Evolutionary conservation across 73 alveolate species (phyloP).

Genomic region (Symbiodinium pilosum): DNA sequence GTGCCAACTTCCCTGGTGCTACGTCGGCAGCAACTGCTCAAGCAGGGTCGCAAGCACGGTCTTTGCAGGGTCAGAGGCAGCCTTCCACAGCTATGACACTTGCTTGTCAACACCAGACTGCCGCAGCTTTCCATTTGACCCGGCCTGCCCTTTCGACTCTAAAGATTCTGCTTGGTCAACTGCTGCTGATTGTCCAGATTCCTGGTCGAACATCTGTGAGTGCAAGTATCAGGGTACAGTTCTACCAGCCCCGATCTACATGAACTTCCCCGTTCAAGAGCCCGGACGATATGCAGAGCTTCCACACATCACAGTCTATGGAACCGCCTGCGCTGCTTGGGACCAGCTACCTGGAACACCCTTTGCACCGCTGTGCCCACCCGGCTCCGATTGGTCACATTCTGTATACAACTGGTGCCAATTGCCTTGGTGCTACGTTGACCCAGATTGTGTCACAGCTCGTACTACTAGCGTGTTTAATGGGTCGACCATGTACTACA

Average conservation of each 20-base stretch:
- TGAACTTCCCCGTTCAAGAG: not conserved
- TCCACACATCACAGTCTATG: not conserved
- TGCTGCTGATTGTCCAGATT: not conserved
- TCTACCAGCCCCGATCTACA: not conserved
- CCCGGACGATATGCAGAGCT: not conserved
- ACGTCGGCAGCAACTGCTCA: conserved; percentile 2
- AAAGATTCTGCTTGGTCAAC: not conserved
- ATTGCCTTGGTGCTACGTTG: conserved; percentile 8
- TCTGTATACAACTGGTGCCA: conserved; percentile 9
- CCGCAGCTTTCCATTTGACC: not conserved
- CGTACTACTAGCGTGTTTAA: not conserved
- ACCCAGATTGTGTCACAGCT: not conserved
- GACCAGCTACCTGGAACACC: not conserved
- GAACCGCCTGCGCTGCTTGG: conserved; percentile 13
- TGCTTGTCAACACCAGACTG: conserved; percentile 16
- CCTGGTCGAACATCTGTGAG: conserved; percentile 5
- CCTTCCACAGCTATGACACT: conserved; percentile 31
- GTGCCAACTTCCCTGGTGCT: conserved; percentile 21
- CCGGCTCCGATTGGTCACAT: not conserved
- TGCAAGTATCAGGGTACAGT: not conserved
- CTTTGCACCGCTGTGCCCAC: not conserved
- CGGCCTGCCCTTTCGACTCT: not conserved
- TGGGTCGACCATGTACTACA: not conserved
- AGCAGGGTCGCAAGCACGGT: not conserved
- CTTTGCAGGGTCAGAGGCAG: conserved; percentile 7